phyloP scores from a whole-genome alignment of 768 basidiomycete species.

The Podaxis sp. region DNA sequence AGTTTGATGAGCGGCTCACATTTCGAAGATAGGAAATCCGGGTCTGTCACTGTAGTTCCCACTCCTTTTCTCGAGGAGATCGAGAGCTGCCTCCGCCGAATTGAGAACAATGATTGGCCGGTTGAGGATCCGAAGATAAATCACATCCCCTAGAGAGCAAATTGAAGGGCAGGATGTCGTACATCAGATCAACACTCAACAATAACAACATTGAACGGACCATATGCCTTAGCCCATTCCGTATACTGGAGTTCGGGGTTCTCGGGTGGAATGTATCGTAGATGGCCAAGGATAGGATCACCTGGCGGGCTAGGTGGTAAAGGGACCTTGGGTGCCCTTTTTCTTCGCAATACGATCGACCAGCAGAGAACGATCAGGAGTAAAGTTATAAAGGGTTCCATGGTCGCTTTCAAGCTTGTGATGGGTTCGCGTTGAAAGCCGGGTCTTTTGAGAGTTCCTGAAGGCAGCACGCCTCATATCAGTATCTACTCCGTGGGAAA shows the following conservation, averaged over 20 bases:
- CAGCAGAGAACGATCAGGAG: neutral
- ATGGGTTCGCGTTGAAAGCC: neutral
- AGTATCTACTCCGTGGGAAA: neutral
- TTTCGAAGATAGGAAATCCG: neutral
- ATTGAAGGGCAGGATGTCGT: neutral
- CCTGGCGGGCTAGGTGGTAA: neutral
- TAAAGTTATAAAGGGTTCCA: neutral
- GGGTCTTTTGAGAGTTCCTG: neutral
- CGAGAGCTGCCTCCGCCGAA: conserved; percentile 16
- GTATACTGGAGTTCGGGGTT: neutral
- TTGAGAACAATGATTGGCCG: conserved; percentile 17
- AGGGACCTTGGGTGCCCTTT: neutral
- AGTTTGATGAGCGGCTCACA: neutral
- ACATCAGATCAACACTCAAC: neutral
- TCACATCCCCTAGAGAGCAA: conserved; percentile 3
- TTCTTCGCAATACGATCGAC: neutral
- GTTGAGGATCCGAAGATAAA: conserved; percentile 1
- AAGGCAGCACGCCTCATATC: neutral
- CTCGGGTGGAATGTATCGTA: neutral
- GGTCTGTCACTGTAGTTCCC: conserved; percentile 18
- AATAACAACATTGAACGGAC: neutral
- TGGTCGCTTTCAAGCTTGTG: neutral
- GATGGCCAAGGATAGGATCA: conserved; percentile 1
- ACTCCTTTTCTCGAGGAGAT: conserved; percentile 22
- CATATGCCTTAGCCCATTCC: conserved; percentile 6